Percentiles rank a stretch among this genome's conserved stretches.
These are phyloP conservation scores for Nitzschia putrida DNA, from an alignment of 108 stramenopile species.

Conservation along the genomic window DNA sequence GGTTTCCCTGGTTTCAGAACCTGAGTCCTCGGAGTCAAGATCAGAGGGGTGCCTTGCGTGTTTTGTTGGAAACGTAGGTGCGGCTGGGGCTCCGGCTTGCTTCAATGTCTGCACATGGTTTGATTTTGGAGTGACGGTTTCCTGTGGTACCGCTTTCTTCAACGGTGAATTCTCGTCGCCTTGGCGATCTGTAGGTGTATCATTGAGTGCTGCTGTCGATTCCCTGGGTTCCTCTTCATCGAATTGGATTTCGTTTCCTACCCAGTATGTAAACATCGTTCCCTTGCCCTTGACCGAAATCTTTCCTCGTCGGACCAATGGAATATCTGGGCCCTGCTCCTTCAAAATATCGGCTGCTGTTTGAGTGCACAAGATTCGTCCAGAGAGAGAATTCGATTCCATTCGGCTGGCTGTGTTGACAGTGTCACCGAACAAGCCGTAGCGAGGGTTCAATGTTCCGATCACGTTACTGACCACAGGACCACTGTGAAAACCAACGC, in stretches of 20 bases:
- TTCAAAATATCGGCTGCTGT: conserved; percentile 39
- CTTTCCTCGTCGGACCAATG: conserved; percentile 32
- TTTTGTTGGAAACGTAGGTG: too few species aligned
- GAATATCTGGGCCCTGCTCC: conserved; percentile 43
- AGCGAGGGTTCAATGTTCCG: conserved; percentile 36
- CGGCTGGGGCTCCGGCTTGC: too few species aligned
- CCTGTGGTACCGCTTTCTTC: too few species aligned
- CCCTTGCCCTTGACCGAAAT: conserved; percentile 56
- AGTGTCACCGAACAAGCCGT: conserved; percentile 61
- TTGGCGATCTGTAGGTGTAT: too few species aligned
- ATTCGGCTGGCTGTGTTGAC: conserved; percentile 57
- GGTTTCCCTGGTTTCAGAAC: too few species aligned
- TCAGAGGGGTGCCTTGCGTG: too few species aligned
- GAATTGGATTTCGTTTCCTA: conserved; percentile 14
- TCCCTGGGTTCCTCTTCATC: too few species aligned
- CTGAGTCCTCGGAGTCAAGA: too few species aligned
- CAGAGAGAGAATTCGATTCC: conserved; percentile 43
- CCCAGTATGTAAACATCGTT: conserved; percentile 42
- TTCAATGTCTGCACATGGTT: too few species aligned
- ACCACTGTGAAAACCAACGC: conserved; percentile 56
- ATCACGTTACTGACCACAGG: conserved; percentile 54
- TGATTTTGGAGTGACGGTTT: too few species aligned
- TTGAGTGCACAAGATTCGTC: conserved; percentile 51
- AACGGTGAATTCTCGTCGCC: too few species aligned
- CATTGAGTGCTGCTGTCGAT: too few species aligned